Conservation (phyloP, 1,139 yeast genomes). For the Pichia sp. region DNA sequence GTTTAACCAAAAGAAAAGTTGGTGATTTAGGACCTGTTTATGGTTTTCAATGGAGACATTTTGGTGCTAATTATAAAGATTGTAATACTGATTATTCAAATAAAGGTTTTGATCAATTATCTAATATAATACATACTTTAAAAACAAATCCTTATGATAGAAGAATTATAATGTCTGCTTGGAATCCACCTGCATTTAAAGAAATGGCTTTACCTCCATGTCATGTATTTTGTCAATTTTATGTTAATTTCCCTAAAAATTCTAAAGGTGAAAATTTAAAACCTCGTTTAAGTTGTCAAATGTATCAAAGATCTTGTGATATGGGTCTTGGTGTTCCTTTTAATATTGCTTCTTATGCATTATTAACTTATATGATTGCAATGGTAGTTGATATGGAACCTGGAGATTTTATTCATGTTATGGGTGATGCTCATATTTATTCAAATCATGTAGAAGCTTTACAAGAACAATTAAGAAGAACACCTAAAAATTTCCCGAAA, state of each 20-base stretch:
- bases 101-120: slow-evolving; percentile 85
- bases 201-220: slow-evolving; percentile 98
- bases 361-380: slow-evolving; percentile 91
- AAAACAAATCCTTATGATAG: slow-evolving; percentile 90
- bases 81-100: slow-evolving; percentile 85
- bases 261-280: slow-evolving; percentile 43
- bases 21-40: slow-evolving; percentile 98
- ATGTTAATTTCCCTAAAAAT: slow-evolving; percentile 67
- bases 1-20: slow-evolving; percentile 72
- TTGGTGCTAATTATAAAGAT: slow-evolving; percentile 84
- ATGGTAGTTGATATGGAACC: slow-evolving; percentile 89
- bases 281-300: slow-evolving; percentile 74
- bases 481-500: slow-evolving; percentile 76
- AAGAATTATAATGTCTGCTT: slow-evolving; percentile 88
- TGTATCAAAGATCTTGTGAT: slow-evolving; percentile 97
- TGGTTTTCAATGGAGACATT: slow-evolving; percentile 99
- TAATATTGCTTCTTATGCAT: slow-evolving; percentile 93
- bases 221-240: slow-evolving; percentile 93
- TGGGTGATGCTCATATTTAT: slow-evolving; percentile 97
- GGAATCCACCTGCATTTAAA: slow-evolving; percentile 95
- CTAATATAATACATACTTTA: slow-evolving; percentile 70
- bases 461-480: slow-evolving; percentile 66
- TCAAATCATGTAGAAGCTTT: slow-evolving; percentile 89
- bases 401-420: slow-evolving; percentile 88
- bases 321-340: slow-evolving; percentile 99